Evolutionary conservation across 352 stramenopile genomes (phyloP), one percentile per base, ranked within the genome.

Genomic region (Phytopythium helicoides): DNA sequence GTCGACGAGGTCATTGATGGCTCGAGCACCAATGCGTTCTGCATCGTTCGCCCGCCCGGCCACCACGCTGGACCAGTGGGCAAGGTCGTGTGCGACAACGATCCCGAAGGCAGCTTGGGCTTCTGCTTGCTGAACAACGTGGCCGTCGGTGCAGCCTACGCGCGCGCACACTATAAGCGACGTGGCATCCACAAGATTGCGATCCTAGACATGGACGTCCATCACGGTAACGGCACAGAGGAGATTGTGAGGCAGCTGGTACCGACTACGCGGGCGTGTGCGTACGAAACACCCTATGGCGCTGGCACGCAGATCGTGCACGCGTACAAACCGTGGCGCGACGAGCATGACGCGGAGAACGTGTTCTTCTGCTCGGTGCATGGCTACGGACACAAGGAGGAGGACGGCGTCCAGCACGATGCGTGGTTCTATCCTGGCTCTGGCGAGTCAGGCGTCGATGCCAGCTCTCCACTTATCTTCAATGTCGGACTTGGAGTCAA

Each of bases 91-190:
- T 97, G 90, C 64, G 73, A 68, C 14, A 97, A 98, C 62, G 95
- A 98, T 59, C 87, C 82, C 3, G 81, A 89, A 28, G 79, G 81
- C 22, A 89, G 73, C 35, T 66, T 89, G 68, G 97, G 97, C 21
- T 99, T 99, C 64, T 99, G 96, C 66, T 74, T 99, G 2, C 82
- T 99, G 26, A 99, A 99, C 76, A 99, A 99, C 68, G 95, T 99
- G 38, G 96, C 95, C 15, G 96, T 99, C 54, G 97, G 88, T 35
- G 97, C 95, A 23, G 93, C 95, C 1, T 99, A 99, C 69, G 97
- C 96, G 26, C 81, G 93, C 37, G 89, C 76, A 31, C 88, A 98
- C 66, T 95, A 98, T 55, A 89, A 95, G 50, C 83, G 90, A 54
- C 71, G 87, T 45, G 90, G 90, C 2, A 94, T 99, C 42, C 66